Percentiles rank a stretch among this genome's conserved stretches.
Conservation (phyloP, 495 filamentous ascomycete genomes). For the Extremus antarcticus region DNA sequence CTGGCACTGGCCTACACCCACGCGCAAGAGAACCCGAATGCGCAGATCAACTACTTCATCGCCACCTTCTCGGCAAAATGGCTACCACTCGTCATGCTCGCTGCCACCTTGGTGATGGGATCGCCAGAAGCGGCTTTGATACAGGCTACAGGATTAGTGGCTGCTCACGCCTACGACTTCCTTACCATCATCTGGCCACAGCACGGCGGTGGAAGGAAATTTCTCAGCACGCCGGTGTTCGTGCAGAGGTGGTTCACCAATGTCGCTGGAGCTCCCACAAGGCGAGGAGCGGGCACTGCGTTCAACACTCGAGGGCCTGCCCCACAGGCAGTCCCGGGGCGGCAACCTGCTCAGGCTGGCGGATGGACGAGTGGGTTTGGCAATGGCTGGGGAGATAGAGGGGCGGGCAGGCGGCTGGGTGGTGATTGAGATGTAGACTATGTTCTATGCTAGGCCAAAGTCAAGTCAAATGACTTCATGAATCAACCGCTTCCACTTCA, state of each 20-base stretch:
- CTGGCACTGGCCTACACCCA: conserved; percentile 73
- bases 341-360: too few species aligned
- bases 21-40: conserved; percentile 67
- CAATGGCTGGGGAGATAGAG: conserved; percentile 11
- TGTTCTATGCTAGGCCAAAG: too few species aligned
- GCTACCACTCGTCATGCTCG: conserved; percentile 65
- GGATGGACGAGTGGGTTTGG: conserved; percentile 19
- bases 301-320: conserved; percentile 4
- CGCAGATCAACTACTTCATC: conserved; percentile 59
- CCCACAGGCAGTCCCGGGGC: conserved; percentile 2
- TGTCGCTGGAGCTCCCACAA: conserved; percentile 28
- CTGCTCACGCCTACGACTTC: conserved; percentile 80
- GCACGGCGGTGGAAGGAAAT: conserved; percentile 67
- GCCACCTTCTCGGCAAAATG: conserved; percentile 64
- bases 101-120: conserved; percentile 50
- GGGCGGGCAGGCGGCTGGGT: conserved; percentile 12
- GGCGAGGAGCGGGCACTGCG: conserved; percentile 42
- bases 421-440: conserved; percentile 8
- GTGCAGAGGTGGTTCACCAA: conserved; percentile 48
- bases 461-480: too few species aligned
- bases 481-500: too few species aligned
- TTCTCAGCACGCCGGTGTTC: conserved; percentile 56
- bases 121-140: conserved; percentile 39
- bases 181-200: conserved; percentile 69
- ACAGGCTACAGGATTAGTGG: conserved; percentile 59